Conservation (phyloP, 306 rosid species). For the Astragalus glycyphyllos region DNA sequence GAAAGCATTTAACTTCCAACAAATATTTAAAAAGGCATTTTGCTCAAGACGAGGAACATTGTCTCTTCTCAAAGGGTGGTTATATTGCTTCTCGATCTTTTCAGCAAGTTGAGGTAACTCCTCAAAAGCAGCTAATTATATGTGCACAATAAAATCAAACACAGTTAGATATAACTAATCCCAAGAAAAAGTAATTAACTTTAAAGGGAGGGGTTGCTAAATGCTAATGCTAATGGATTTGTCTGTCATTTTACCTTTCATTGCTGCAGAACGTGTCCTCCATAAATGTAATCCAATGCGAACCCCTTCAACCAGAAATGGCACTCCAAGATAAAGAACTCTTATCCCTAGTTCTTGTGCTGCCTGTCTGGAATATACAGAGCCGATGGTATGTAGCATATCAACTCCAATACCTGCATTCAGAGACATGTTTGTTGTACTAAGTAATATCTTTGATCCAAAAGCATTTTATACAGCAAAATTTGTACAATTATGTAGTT, state of each 20-base stretch:
- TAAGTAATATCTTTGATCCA: slow-evolving; percentile 16
- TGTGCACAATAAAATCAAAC: slow-evolving; percentile 42
- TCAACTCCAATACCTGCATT: slow-evolving; percentile 76
- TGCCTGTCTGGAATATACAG: slow-evolving; percentile 88
- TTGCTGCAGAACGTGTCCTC: slow-evolving; percentile 91
- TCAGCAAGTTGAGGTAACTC: slow-evolving; percentile 77
- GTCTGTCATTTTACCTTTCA: slow-evolving; percentile 61
- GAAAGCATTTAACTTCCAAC: slow-evolving; percentile 92
- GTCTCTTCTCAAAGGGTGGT: slow-evolving; percentile 38
- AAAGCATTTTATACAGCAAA: slow-evolving; percentile 8
- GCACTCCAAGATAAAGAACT: slow-evolving; percentile 85
- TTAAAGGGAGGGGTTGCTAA: slow-evolving; percentile 1
- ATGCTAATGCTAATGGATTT: neutral
- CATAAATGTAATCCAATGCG: slow-evolving; percentile 87
- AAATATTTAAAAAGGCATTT: slow-evolving; percentile 73
- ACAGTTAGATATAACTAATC: slow-evolving; percentile 9
- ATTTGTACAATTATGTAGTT: neutral
- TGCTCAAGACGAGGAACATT: slow-evolving; percentile 55
- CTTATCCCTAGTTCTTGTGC: slow-evolving; percentile 93
- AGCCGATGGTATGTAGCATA: slow-evolving; percentile 79
- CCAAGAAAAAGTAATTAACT: slow-evolving; percentile 25
- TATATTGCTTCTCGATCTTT: slow-evolving; percentile 68
- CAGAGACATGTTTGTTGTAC: slow-evolving; percentile 9
- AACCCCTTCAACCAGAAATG: slow-evolving; percentile 93
- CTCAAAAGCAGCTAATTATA: slow-evolving; percentile 77